Evolutionary conservation across 208 protist species (phyloP).

Genomic region (Acanthamoeba lenticulata): DNA sequence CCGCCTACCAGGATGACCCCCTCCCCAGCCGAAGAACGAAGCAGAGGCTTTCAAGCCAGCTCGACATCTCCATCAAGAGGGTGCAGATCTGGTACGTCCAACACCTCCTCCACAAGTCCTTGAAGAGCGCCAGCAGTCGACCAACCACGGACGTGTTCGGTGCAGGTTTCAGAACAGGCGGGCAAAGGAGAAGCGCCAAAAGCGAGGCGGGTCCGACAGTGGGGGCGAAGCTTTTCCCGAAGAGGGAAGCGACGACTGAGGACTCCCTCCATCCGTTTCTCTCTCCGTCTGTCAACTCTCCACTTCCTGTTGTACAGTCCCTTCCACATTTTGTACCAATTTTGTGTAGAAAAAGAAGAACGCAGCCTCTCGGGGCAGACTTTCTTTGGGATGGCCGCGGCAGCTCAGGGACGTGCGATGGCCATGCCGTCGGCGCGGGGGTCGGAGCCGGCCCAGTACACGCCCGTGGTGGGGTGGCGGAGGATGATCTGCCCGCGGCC

Average conservation of each 20-base stretch:
- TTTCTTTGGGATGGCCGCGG: too few relatives aligned
- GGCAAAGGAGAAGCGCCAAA: background rate
- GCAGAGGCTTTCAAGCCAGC: background rate
- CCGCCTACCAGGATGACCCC: background rate
- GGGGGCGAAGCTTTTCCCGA: background rate
- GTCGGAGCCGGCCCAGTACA: constrained; percentile 81
- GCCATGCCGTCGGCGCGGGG: constrained; percentile 80
- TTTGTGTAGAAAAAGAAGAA: background rate
- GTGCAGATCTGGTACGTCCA: constrained; percentile 25
- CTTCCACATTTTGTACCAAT: background rate
- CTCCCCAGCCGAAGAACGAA: constrained; percentile 28
- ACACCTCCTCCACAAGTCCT: too few relatives aligned
- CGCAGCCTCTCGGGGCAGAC: too few relatives aligned
- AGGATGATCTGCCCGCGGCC: constrained; percentile 83
- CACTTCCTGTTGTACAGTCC: too few relatives aligned
- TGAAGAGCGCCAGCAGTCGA: too few relatives aligned
- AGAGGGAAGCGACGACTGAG: background rate
- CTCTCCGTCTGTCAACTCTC: too few relatives aligned
- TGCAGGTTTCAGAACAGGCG: constrained; percentile 8
- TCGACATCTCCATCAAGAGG: constrained; percentile 15
- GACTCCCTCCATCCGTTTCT: too few relatives aligned
- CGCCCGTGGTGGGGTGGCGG: background rate
- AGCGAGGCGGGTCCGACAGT: background rate
- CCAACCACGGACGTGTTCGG: too few relatives aligned
- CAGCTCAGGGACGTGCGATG: constrained; percentile 33